Conservation (phyloP, 1,139 yeast genomes). For the Maudiozyma humilis region DNA sequence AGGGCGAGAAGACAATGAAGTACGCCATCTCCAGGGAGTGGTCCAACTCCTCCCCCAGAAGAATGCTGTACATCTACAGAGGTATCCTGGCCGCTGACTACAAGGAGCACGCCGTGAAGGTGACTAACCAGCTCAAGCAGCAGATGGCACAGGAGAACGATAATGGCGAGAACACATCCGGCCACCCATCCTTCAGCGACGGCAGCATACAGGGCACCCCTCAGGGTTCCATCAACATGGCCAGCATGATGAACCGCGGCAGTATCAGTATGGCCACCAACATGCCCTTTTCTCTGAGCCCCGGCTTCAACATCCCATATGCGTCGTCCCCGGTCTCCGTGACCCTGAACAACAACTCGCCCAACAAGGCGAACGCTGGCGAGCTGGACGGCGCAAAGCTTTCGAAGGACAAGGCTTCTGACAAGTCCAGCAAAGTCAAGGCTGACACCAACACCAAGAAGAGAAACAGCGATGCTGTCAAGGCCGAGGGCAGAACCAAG, state of each 20-base stretch:
- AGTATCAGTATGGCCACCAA: constrained; percentile 7
- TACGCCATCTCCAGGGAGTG: constrained; percentile 77
- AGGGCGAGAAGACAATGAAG: constrained; percentile 60
- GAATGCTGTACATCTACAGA: constrained; percentile 81
- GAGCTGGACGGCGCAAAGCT: constrained; percentile 3
- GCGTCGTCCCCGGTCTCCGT: constrained; percentile 74
- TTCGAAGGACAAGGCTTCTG: no score
- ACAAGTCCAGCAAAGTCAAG: no score
- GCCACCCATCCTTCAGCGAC: not conserved
- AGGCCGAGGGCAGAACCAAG: constrained; percentile 2
- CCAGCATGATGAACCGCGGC: constrained; percentile 1
- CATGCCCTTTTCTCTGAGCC: constrained; percentile 20
- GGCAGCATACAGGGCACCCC: not conserved
- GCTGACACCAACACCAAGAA: constrained; percentile 3
- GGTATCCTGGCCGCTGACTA: constrained; percentile 67
- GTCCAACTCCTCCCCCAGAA: constrained; percentile 81
- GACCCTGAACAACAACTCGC: constrained; percentile 32
- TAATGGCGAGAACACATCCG: not conserved
- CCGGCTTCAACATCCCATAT: constrained; percentile 47
- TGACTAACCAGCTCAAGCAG: constrained; percentile 32
- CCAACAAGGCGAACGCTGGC: constrained; percentile 3
- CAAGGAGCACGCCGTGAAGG: constrained; percentile 57
- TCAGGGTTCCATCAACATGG: not conserved
- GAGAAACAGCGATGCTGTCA: constrained; percentile 2
- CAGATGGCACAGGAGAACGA: constrained; percentile 12